phyloP scores from a whole-genome alignment of 805 yeast genomes.

The Teunomyces panamensis region DNA sequence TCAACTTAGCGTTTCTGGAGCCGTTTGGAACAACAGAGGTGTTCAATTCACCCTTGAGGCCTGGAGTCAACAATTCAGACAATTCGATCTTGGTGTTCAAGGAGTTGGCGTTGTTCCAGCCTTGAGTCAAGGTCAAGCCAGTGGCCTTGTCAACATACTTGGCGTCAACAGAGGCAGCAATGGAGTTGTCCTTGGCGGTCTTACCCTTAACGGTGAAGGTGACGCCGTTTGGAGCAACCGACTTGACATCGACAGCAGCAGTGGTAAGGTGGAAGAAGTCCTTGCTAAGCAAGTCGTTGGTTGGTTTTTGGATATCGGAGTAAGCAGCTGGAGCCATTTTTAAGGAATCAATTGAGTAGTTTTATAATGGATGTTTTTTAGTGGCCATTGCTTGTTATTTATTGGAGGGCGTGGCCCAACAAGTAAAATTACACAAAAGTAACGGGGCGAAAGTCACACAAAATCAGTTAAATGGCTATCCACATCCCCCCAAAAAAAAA shows the following conservation, averaged over 20 bases:
- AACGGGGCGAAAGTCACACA: neutral
- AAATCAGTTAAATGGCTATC: neutral
- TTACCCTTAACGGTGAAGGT: constrained; percentile 93
- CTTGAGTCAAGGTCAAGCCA: constrained; percentile 92
- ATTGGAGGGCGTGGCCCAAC: constrained; percentile 6
- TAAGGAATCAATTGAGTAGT: neutral
- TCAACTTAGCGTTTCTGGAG: constrained; percentile 81
- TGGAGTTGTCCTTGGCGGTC: constrained; percentile 72
- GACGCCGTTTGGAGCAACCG: constrained; percentile 95
- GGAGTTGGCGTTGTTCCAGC: constrained; percentile 94
- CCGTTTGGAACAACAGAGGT: constrained; percentile 85
- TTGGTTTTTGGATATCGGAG: constrained; percentile 88
- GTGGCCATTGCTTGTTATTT: constrained; percentile 3
- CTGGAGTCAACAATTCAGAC: constrained; percentile 88
- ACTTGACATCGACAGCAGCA: constrained; percentile 83
- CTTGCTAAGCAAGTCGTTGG: constrained; percentile 84
- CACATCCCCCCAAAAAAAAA: neutral
- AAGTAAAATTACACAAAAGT: neutral
- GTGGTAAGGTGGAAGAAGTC: constrained; percentile 93
- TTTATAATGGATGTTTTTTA: constrained; percentile 1
- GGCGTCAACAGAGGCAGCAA: constrained; percentile 87
- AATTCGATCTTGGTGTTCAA: constrained; percentile 92
- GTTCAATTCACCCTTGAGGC: constrained; percentile 88
- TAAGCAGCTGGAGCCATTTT: constrained; percentile 71
- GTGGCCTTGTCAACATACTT: constrained; percentile 89